These are phyloP conservation scores for Vaccinium myrtillus DNA, from an alignment of 148 eudicot species.

Conservation along the genomic window DNA sequence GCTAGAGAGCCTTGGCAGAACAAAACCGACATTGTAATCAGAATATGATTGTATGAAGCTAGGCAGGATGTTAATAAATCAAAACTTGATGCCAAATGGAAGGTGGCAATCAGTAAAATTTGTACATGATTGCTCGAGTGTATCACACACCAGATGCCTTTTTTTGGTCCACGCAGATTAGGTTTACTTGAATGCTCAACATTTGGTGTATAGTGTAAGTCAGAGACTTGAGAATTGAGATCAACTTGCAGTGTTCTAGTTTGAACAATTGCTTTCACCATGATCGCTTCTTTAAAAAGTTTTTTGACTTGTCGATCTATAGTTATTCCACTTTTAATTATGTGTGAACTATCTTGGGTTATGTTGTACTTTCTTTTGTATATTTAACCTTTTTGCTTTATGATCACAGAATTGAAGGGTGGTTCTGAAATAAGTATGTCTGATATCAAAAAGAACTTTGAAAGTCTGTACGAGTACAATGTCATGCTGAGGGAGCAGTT, in stretches of 20 bases:
- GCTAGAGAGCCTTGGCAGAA: not conserved
- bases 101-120: not conserved
- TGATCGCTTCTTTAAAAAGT: not conserved
- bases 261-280: not conserved
- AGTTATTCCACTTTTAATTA: not conserved
- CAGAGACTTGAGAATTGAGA: not conserved
- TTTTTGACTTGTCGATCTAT: not conserved
- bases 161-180: not conserved
- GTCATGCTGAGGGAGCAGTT: slow-evolving; percentile 60
- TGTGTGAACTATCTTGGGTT: not conserved
- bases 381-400: not conserved
- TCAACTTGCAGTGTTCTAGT: not conserved
- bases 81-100: not conserved
- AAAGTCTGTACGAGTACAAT: slow-evolving; percentile 60
- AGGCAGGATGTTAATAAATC: not conserved
- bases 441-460: slow-evolving; percentile 53
- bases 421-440: slow-evolving; percentile 30
- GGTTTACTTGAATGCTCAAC: not conserved
- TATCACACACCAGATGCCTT: not conserved
- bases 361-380: not conserved
- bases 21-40: not conserved
- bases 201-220: not conserved
- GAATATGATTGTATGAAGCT: not conserved
- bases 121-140: not conserved
- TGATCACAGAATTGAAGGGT: slow-evolving; percentile 28